Evolutionary conservation across 495 filamentous ascomycete species (phyloP).

Genomic region (Penicillium bialowiezense): DNA sequence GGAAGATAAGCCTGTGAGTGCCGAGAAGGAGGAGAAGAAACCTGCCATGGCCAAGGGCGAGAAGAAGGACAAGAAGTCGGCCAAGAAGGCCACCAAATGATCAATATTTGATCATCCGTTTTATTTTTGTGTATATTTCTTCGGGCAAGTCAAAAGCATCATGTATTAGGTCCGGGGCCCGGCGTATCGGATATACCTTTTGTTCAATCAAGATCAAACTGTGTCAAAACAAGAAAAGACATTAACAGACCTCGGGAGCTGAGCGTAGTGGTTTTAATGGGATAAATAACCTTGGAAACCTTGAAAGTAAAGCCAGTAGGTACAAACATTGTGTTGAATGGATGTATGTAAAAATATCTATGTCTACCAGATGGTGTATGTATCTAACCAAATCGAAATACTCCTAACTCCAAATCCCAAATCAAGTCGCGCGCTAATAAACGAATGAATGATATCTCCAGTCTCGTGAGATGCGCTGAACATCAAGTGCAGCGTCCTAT

Average conservation of each 20-base stretch:
- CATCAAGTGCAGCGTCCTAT: neutral
- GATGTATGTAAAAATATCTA: neutral
- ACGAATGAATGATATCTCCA: constrained; percentile 1
- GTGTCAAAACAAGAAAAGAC: neutral
- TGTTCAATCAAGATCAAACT: constrained; percentile 13
- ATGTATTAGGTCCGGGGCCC: constrained; percentile 23
- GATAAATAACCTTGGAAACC: too few species aligned
- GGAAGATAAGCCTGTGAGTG: constrained; percentile 13
- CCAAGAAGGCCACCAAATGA: constrained; percentile 42
- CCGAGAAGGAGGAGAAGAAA: constrained; percentile 17
- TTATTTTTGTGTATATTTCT: constrained; percentile 24
- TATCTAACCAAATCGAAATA: too few species aligned
- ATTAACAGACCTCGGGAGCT: too few species aligned
- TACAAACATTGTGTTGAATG: neutral
- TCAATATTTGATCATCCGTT: constrained; percentile 16
- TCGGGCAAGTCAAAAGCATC: constrained; percentile 31
- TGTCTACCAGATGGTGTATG: too few species aligned
- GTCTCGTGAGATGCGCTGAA: constrained; percentile 10
- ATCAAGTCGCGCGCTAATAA: constrained; percentile 8
- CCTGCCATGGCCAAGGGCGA: too few species aligned
- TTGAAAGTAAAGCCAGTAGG: too few species aligned
- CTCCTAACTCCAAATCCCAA: too few species aligned
- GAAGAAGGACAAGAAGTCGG: constrained; percentile 37
- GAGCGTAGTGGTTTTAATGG: too few species aligned
- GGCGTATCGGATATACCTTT: constrained; percentile 33